phyloP scores from a whole-genome alignment of 495 filamentous ascomycete genomes.

The Penicillium lividum region DNA sequence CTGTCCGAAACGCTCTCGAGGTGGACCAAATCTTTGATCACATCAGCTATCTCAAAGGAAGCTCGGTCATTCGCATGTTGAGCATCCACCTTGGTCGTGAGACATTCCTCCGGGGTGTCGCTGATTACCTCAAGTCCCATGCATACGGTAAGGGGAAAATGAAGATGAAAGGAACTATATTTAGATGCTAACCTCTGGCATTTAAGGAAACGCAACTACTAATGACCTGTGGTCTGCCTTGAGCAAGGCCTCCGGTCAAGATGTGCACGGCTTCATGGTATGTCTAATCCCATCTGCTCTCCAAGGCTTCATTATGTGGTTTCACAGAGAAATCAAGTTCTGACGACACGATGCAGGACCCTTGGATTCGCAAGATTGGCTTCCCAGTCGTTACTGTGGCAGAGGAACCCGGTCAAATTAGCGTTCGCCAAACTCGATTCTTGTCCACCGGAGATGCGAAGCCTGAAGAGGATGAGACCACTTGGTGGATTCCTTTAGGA shows the following conservation, averaged over 20 bases:
- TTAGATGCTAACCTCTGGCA: neutral
- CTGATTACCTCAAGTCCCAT: slow-evolving; percentile 83
- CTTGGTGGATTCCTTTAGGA: slow-evolving; percentile 94
- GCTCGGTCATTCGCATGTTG: slow-evolving; percentile 93
- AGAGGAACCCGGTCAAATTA: slow-evolving; percentile 79
- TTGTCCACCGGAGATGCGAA: slow-evolving; percentile 88
- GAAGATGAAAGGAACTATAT: neutral
- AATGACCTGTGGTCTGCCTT: slow-evolving; percentile 91
- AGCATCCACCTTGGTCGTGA: slow-evolving; percentile 81
- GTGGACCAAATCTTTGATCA: slow-evolving; percentile 96
- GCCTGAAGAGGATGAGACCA: slow-evolving; percentile 83
- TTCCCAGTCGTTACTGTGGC: slow-evolving; percentile 86
- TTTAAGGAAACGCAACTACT: slow-evolving; percentile 82
- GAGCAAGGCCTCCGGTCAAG: slow-evolving; percentile 81
- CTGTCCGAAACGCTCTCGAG: slow-evolving; percentile 83
- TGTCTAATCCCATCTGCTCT: slow-evolving; percentile 10
- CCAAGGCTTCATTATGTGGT: neutral
- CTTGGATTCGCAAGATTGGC: slow-evolving; percentile 93
- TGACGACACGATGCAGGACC: slow-evolving; percentile 51
- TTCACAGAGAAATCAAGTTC: neutral
- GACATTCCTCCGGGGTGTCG: slow-evolving; percentile 84
- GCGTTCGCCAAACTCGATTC: slow-evolving; percentile 82
- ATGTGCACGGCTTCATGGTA: slow-evolving; percentile 85
- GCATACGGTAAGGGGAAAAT: slow-evolving; percentile 57
- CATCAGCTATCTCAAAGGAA: slow-evolving; percentile 95